phyloP scores from a whole-genome alignment of 2,329 filamentous ascomycete species.

The Apiospora saccharicola region DNA sequence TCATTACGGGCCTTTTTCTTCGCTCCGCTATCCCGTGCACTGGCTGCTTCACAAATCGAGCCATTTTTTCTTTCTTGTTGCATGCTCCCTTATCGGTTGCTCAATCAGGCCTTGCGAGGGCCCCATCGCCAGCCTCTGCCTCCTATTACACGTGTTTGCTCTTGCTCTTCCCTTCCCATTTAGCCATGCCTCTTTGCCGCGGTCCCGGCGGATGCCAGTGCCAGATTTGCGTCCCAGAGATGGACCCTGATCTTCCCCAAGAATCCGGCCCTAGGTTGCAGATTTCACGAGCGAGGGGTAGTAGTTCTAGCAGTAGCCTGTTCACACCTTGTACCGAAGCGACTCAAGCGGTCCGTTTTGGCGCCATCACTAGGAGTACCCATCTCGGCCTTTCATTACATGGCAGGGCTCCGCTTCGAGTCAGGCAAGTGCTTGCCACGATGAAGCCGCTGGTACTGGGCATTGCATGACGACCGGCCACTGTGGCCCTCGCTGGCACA shows the following conservation, averaged over 20 bases:
- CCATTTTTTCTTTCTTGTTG: not conserved
- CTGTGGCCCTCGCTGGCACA: conserved; percentile 3
- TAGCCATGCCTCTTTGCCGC: conserved; percentile 26
- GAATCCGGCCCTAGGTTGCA: conserved; percentile 31
- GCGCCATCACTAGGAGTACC: conserved; percentile 26
- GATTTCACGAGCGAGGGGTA: conserved; percentile 31
- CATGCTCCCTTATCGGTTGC: conserved; percentile 5
- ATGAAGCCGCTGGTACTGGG: conserved; percentile 21
- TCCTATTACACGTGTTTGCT: conserved; percentile 16
- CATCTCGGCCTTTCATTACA: conserved; percentile 27
- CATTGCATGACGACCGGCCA: conserved; percentile 20
- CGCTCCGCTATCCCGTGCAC: conserved; percentile 16
- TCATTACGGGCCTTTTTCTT: conserved; percentile 24
- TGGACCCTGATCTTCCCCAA: conserved; percentile 29
- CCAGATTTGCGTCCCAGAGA: conserved; percentile 18
- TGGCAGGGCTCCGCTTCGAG: conserved; percentile 29
- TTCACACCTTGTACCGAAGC: conserved; percentile 29
- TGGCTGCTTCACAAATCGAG: conserved; percentile 22
- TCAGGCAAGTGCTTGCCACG: conserved; percentile 29
- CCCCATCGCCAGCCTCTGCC: conserved; percentile 5
- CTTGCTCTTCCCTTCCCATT: conserved; percentile 25
- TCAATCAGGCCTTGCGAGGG: not conserved
- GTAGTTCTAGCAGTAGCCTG: conserved; percentile 30
- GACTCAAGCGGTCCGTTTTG: conserved; percentile 31
- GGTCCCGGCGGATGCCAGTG: conserved; percentile 24